Evolutionary conservation across 441 rosid species (phyloP).

Genomic region (Erodium texanum): DNA sequence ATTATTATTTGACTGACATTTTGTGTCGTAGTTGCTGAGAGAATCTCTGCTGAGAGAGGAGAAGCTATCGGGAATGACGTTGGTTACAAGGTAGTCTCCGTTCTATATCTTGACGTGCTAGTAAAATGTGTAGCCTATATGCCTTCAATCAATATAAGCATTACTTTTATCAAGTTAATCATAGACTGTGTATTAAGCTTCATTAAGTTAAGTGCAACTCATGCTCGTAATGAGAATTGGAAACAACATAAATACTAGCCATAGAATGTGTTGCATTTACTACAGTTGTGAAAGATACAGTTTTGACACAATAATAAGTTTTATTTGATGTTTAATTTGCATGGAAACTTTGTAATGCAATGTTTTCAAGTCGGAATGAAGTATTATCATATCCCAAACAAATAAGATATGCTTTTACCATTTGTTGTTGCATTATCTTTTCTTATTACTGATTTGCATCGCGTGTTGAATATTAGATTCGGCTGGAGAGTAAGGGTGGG

Average conservation of each 20-base stretch:
- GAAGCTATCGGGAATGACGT: slow-evolving; percentile 62
- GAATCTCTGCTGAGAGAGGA: slow-evolving; percentile 87
- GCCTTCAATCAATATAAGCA: neutral
- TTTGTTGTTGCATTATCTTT: neutral
- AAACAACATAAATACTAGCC: neutral
- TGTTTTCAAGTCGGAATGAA: neutral
- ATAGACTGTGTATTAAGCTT: neutral
- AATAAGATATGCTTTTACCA: neutral
- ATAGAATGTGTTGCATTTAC: neutral
- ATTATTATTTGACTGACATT: slow-evolving; percentile 15
- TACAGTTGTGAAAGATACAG: neutral
- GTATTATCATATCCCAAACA: neutral
- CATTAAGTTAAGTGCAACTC: neutral
- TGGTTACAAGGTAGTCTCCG: slow-evolving; percentile 74
- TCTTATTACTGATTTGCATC: slow-evolving; percentile 10
- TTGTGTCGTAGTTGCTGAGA: slow-evolving; percentile 66
- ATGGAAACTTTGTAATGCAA: neutral
- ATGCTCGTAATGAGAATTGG: neutral
- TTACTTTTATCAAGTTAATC: neutral
- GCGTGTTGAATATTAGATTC: slow-evolving; percentile 41
- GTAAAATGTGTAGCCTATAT: neutral
- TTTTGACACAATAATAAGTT: neutral
- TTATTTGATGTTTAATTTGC: neutral
- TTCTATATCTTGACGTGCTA: neutral
- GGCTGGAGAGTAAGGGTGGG: slow-evolving; percentile 87